Conservation (phyloP, 2,329 filamentous ascomycete species). For the Volutella citrinella region DNA sequence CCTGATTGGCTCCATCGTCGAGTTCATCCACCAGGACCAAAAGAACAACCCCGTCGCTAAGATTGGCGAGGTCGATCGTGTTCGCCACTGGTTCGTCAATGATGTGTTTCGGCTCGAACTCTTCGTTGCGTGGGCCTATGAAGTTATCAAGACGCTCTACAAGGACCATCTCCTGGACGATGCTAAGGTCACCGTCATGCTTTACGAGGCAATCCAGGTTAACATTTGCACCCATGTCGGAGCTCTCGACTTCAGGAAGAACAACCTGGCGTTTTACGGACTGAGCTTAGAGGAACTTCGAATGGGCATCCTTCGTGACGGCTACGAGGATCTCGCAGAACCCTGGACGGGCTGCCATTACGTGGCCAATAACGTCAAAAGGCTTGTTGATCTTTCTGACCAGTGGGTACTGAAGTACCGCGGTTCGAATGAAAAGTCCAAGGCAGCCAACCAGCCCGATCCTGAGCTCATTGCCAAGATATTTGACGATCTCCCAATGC, state of each 20-base stretch:
- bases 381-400: conserved; percentile 55
- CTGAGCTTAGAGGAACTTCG: conserved; percentile 64
- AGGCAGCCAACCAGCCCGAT: conserved; percentile 34
- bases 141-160: conserved; percentile 71
- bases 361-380: conserved; percentile 59
- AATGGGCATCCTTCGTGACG: conserved; percentile 59
- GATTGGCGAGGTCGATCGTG: conserved; percentile 69
- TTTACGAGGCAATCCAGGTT: conserved; percentile 65
- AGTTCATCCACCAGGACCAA: conserved; percentile 72
- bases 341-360: conserved; percentile 80
- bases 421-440: conserved; percentile 27
- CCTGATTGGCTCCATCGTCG: conserved; percentile 70
- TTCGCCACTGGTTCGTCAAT: conserved; percentile 84
- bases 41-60: conserved; percentile 65
- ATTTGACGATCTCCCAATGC: conserved; percentile 44
- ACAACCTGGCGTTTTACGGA: conserved; percentile 70
- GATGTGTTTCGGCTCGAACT: conserved; percentile 71
- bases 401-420: conserved; percentile 52
- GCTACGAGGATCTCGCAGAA: conserved; percentile 68
- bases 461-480: conserved; percentile 42
- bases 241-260: conserved; percentile 70
- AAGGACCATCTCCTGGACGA: conserved; percentile 58
- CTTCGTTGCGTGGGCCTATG: conserved; percentile 75
- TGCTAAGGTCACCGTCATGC: conserved; percentile 50
- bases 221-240: conserved; percentile 54